Conservation (phyloP, 2,329 filamentous ascomycete genomes). For the Aspergillus melleus region DNA sequence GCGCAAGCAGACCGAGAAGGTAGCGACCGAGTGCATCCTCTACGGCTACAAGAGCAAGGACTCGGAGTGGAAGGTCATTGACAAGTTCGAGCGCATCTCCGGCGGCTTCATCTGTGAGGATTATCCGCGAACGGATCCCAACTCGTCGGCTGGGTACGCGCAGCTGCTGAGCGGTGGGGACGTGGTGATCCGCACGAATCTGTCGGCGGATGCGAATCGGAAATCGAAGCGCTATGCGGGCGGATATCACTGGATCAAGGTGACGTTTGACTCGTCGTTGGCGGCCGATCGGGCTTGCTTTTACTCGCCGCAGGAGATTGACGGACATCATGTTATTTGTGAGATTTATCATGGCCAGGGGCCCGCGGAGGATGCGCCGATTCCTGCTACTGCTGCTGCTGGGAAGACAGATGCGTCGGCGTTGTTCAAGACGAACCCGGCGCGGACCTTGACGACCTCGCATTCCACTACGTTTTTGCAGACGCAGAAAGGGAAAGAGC, state of each 20-base stretch:
- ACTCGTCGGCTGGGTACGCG: constrained; percentile 68
- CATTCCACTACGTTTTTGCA: constrained; percentile 37
- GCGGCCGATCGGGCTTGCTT: constrained; percentile 69
- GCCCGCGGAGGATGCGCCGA: constrained; percentile 63
- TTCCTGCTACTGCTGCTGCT: constrained; percentile 48
- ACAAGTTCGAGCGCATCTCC: constrained; percentile 83
- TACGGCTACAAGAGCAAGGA: constrained; percentile 75
- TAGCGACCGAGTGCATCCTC: constrained; percentile 77
- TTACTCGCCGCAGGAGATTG: constrained; percentile 69
- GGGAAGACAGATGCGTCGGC: constrained; percentile 23
- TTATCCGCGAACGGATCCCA: constrained; percentile 81
- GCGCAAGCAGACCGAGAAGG: constrained; percentile 45
- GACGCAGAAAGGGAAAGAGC: constrained; percentile 30
- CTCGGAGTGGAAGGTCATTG: constrained; percentile 76
- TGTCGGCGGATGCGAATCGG: constrained; percentile 71
- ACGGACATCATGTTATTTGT: constrained; percentile 69
- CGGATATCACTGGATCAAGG: constrained; percentile 88
- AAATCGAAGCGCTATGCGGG: constrained; percentile 81
- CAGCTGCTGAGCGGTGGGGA: constrained; percentile 71
- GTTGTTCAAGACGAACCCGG: constrained; percentile 28
- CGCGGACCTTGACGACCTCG: constrained; percentile 37
- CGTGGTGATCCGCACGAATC: constrained; percentile 64
- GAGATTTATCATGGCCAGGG: constrained; percentile 68
- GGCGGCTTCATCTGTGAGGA: constrained; percentile 83
- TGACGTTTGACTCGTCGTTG: constrained; percentile 74